Base-by-base conservation (phyloP, 2,329 filamentous ascomycete genomes). In the Alternaria metachromatica region DNA sequence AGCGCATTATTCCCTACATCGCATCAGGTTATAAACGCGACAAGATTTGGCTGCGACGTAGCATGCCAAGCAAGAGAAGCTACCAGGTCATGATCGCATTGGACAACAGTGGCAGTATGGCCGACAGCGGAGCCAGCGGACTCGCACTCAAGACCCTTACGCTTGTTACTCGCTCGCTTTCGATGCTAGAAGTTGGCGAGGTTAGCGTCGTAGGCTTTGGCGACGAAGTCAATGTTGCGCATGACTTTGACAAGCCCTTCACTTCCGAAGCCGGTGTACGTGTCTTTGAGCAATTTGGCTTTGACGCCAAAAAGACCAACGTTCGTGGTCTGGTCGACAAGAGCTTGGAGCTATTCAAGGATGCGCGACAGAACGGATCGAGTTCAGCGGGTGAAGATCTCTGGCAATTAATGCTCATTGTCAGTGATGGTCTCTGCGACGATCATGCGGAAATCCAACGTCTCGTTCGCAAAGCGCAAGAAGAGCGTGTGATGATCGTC, bases 41-140 rank as follows among this genome's bases (percentile, higher is more conserved):
- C 87, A 99, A 99, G 86, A 99, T 99, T 82, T 99, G 96, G 96
- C 97, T 99, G 91, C 92, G 96, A 13, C 90, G 96, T 60, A 91
- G 89, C 33, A 89, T 97, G 54, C 96, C 96, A 1, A 95, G 91
- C 41, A 98, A 98, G 82, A 91, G 96, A 44, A 91, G 90, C 61
- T 99, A 99, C 82, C 96, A 99, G 81, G 96, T 99, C 80, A 89
- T 99, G 84, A 90, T 99, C 54, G 96, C 96, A 43, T 93, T 99
- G 41, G 96, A 99, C 80, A 96, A 99, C 83, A 95, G 91, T 74
- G 92, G 92, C 80, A 94, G 90, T 64, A 99, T 99, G 96, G 90
- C 92, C 15, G 94, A 97, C 77, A 89, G 87, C 23, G 87, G 88
- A 3, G 91, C 91, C 10, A 92, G 91, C 45, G 86, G 88, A 18